Base-by-base conservation (phyloP, 2,329 filamentous ascomycete genomes). In the Botrytis fabae region DNA sequence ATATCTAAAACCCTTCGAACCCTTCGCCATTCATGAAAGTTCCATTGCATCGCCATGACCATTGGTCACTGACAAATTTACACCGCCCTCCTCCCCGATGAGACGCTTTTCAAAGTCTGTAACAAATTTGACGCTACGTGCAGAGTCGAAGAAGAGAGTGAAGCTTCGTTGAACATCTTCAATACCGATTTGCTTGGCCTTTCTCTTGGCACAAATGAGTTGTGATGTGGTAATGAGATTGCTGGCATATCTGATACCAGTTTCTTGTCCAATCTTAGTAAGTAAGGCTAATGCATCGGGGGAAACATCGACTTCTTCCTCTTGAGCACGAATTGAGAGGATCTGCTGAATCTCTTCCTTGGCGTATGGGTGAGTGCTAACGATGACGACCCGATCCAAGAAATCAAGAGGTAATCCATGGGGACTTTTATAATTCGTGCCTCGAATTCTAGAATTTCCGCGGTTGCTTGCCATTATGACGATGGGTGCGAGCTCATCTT, bases 381-480 rank as follows among this genome's bases (percentile, higher is more conserved):
- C 93, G 81, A 99, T 99, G 79, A 97, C 93, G 46, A 98, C 93
- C 32, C 96, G 92, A 82, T 99, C 96, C 66, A 99, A 87, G 83
- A 99, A 97, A 84, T 99, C 96, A 63, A 98, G 89, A 0, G 96
- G 96, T 61, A 99, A 86, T 42, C 96, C 96, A 82, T 99, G 96
- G 2, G 96, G 96, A 78, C 93, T 96, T 78, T 90, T 91, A 84
- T 98, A 98, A 82, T 93, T 93, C 72, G 96, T 99, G 73, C 96
- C 96, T 46, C 96, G 90, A 80, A 99, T 98, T 77, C 92, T 91
- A 54, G 96, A 93, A 82, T 94, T 90, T 76, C 96, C 96, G 74
- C 96, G 89, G 85, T 99, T 99, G 87, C 93, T 97, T 71, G 96
- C 96, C 96, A 99, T 99, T 84, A 99, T 99, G 82, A 99, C 95